Percentiles rank a stretch among this genome's conserved stretches.
Evolutionary conservation across 352 stramenopile genomes (phyloP).

Genomic region (Saprolegnia parasitica): DNA sequence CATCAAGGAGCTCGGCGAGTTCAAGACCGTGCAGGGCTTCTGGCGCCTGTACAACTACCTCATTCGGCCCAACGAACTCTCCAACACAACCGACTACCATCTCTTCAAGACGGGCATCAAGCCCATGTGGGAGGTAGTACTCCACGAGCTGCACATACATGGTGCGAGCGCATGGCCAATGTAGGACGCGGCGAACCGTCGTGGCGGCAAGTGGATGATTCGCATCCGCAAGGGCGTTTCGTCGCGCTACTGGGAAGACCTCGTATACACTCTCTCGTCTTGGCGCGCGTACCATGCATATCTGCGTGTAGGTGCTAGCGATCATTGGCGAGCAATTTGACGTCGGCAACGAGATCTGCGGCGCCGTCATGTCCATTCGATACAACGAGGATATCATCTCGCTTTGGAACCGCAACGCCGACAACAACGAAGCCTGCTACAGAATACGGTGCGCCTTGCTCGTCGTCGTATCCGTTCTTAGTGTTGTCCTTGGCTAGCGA

Average conservation of each 20-base stretch:
- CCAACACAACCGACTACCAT: constrained; percentile 89
- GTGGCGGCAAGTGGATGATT: constrained; percentile 91
- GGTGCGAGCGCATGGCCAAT: background rate
- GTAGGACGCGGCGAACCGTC: constrained; percentile 80
- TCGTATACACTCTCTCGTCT: constrained; percentile 41
- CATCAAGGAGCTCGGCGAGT: constrained; percentile 90
- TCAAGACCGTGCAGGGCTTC: constrained; percentile 91
- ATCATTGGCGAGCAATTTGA: constrained; percentile 94
- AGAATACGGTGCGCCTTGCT: constrained; percentile 55
- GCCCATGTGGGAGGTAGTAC: constrained; percentile 85
- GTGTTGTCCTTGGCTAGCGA: constrained; percentile 44
- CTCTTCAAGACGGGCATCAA: constrained; percentile 93
- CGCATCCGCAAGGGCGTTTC: constrained; percentile 89
- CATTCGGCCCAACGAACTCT: constrained; percentile 85
- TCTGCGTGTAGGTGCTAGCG: constrained; percentile 61
- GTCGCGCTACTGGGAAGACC: constrained; percentile 89
- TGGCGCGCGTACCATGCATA: background rate
- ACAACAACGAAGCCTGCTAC: constrained; percentile 87
- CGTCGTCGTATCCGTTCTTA: too few species aligned
- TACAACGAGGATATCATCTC: constrained; percentile 93
- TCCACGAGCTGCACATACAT: background rate
- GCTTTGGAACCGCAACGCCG: constrained; percentile 91
- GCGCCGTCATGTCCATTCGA: constrained; percentile 86
- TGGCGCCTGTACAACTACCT: constrained; percentile 93
- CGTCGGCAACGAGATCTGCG: constrained; percentile 90